Base-by-base conservation (phyloP, 1,139 yeast genomes). In the Kurtzmaniella natalensis region DNA sequence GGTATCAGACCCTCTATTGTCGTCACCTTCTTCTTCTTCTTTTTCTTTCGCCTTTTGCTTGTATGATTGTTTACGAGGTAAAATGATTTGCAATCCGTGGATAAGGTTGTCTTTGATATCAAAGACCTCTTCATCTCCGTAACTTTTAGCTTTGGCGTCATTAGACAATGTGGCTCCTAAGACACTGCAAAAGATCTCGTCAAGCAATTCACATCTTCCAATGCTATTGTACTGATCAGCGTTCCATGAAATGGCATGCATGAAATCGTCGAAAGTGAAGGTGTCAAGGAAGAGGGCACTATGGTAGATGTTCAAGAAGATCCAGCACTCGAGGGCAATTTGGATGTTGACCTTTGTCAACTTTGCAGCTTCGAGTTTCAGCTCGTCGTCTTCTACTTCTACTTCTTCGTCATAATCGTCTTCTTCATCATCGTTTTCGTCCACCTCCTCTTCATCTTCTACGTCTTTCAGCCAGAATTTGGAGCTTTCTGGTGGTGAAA, bases 191-290 rank as follows among this genome's bases (percentile, higher is more conserved):
- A 82, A 85, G 6, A 86, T 70, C 55, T 83, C 94, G 46, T 80
- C 78, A 31, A 85, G 53, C 32, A 84, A 54, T 18, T 67, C 72
- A 47, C 87, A 79, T 29, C 71, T 45, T 1, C 75, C 74, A 6
- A 52, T 37, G 8, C 70, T 68, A 9, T 59, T 51, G 17, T 61
- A 69, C 29, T 68, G 69, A 30, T 70, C 67, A 26, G 57, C 50
- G 34, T 58, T 59, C 83, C 83, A 76, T 9, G 70, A 69, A 60
- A 86, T 62, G 2, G 83, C 79, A 38, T 76, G 76, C 4, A 82
- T 53, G 48, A 78, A 83, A 50, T 84, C 94, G 55, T 86, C 95
- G 60, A 82, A 83, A 0, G 94, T 81, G 45, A 85, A 81, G 0
- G 84, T 75, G 49, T 82, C 89, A 15, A 86, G 61, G 11, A 72